Evolutionary conservation across 176 grass and related monocot species (phyloP), one percentile per base, ranked within the genome.

Genomic region (Aegilops longissima): DNA sequence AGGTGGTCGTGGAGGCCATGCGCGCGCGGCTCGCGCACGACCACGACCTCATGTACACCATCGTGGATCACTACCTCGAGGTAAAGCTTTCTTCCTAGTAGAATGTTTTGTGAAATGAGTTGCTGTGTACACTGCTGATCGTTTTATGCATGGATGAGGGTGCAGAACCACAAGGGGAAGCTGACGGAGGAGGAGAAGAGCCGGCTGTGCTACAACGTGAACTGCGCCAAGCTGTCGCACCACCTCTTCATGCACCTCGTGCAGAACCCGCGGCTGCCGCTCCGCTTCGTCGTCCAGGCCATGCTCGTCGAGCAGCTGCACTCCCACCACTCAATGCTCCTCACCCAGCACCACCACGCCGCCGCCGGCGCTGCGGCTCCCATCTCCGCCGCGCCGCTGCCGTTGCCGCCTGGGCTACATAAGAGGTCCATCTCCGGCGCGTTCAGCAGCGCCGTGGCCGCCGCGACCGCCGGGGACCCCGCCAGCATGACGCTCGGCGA

Each of bases 271-370:
- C 89, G 92, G 47, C 97, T 99, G 36, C 97, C 97, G 3, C 92
- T 99, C 79, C 97, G 97, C 35, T 99, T 99, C 89, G 89, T 99
- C 73, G 94, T 99, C 72, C 97, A 99, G 93, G 97, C 97, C 84
- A 96, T 99, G 97, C 90, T 99, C 74, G 79, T 94, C 25, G 94
- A 99, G 85, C 97, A 99, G 91, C 97, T 96, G 52, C 92, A 93
- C 34, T 94, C 97, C 61, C 97, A 96, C 63, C 88, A 93, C 87
- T 91, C 88, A 42, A 78, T 94, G 87, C 91, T 94, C 39, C 89
- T 87, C 83, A 83, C 29, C 69, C 65, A 23, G 9, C 61, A 18
- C 45, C 84, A 59, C 66, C 44, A 23, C 40, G 47, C 75, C 31
- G 44, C 44, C 44, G 44, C 9, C 40, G 44, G 2, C 40, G 6